Base-by-base conservation (phyloP, 257 asterid genomes). In the Petunia axillaris region DNA sequence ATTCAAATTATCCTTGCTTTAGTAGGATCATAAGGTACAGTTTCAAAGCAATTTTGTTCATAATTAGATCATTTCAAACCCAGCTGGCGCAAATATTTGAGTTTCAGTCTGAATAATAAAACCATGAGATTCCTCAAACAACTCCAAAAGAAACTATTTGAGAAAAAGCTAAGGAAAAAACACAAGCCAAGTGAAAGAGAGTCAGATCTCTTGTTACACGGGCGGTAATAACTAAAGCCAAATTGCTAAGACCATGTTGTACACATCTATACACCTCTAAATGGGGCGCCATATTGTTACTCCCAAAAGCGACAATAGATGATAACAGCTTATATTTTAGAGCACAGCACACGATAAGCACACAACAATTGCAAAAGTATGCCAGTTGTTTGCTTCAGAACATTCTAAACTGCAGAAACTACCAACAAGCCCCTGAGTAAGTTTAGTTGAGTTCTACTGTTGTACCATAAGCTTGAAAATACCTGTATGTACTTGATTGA, bases 401-500 rank as follows among this genome's bases (percentile, higher is more conserved):
- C 76, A 70, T 16, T 70, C 58, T 70, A 44, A 70, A 46, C 58
- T 70, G 46, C 11, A 71, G 44, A 40, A 48, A 71, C 35, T 48
- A 35, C 44, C 50, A 71, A 48, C 44, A 48, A 68, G 40, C 41
- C 76, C 76, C 76, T 16, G 58, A 71, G 43, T 25, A 71, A 71
- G 77, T 48, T 48, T 35, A 25, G 77, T 70, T 46, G 38, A 46
- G 77, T 50, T 25, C 25, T 35, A 50, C 58, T 46, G 59, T 25
- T 55, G 15, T 15, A 71, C 77, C 25, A 71, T 48, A 48, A 11
- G 77, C 44, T 71, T 48, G 38, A 10, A 62, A 40, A 5, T 84
- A 96, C 99, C 97, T 96, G 99, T 78, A 88, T 86, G 84, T 96
- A 96, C 85, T 96, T 94, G 38, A 86, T 89, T 0, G 97, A 91